phyloP scores from a whole-genome alignment of 1,284 basidiomycete species.

The Mycena citricolor region DNA sequence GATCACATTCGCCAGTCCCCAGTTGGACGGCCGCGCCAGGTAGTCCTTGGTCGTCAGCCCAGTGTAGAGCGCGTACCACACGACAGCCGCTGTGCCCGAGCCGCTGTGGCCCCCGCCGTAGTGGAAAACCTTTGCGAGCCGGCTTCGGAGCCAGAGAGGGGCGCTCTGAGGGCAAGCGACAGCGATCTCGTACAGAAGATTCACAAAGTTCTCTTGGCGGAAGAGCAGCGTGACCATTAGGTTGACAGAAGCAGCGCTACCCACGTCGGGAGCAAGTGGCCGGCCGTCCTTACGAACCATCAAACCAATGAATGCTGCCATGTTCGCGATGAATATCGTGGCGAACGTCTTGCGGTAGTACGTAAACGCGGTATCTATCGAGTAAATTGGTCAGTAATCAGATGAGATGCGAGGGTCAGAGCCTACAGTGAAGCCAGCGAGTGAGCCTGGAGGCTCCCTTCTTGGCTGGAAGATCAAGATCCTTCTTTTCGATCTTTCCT shows the following conservation, averaged over 20 bases:
- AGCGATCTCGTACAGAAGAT: constrained; percentile 52
- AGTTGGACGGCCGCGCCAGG: constrained; percentile 36
- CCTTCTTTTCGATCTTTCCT: constrained; percentile 5
- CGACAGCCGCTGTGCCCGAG: constrained; percentile 52
- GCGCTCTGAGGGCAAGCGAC: constrained; percentile 53
- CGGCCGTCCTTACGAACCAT: constrained; percentile 17
- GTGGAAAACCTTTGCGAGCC: constrained; percentile 45
- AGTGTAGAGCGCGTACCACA: constrained; percentile 56
- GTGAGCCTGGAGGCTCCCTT: constrained; percentile 13
- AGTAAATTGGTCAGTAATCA: background rate
- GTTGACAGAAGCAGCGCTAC: constrained; percentile 36
- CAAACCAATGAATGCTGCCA: constrained; percentile 16
- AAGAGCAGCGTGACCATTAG: constrained; percentile 56
- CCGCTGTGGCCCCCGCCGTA: constrained; percentile 61
- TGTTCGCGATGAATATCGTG: constrained; percentile 25
- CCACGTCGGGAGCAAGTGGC: constrained; percentile 25
- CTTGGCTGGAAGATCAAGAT: constrained; percentile 13
- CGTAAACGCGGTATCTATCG: constrained; percentile 25
- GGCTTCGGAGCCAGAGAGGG: constrained; percentile 50
- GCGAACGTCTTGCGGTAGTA: constrained; percentile 27
- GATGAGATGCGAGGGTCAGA: background rate
- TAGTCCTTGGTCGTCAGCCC: constrained; percentile 51
- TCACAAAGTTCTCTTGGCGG: constrained; percentile 61
- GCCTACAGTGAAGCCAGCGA: constrained; percentile 14
- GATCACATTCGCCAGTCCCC: constrained; percentile 46